Evolutionary conservation across 768 basidiomycete species (phyloP).

Genomic region (Fomitopsis serialis): DNA sequence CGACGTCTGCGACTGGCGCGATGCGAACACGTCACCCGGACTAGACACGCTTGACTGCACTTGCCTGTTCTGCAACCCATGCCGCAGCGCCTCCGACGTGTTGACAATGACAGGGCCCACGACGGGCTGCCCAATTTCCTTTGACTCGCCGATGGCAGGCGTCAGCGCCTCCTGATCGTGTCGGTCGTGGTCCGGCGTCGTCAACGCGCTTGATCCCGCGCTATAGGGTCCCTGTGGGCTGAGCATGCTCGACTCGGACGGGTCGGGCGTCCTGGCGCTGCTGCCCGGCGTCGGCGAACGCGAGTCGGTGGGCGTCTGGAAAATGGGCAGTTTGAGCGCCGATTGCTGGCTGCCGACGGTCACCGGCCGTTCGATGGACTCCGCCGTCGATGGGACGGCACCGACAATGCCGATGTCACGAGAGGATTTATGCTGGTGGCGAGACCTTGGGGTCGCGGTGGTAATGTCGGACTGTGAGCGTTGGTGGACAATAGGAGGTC

Average conservation of each 20-base stretch:
- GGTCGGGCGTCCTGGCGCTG: slow-evolving; percentile 7
- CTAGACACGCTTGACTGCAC: not conserved
- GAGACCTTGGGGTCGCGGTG: slow-evolving; percentile 16
- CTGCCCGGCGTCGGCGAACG: slow-evolving; percentile 24
- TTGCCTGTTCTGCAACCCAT: not conserved
- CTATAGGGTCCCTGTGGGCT: not conserved
- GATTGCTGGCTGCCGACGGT: not conserved
- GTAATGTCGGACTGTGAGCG: slow-evolving; percentile 47
- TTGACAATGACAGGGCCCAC: slow-evolving; percentile 56
- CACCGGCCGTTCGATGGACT: slow-evolving; percentile 4
- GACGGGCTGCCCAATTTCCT: slow-evolving; percentile 54
- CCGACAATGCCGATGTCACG: slow-evolving; percentile 51
- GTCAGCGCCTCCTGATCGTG: slow-evolving; percentile 34
- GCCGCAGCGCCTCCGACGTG: slow-evolving; percentile 10
- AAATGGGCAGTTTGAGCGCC: slow-evolving; percentile 26
- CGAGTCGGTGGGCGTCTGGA: slow-evolving; percentile 29
- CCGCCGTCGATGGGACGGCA: slow-evolving; percentile 26
- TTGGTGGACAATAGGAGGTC: slow-evolving; percentile 24
- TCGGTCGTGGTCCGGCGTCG: slow-evolving; percentile 13
- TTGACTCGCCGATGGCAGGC: slow-evolving; percentile 57
- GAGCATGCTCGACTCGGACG: slow-evolving; percentile 12
- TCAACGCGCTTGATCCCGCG: not conserved
- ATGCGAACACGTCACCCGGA: not conserved
- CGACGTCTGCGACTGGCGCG: not conserved
- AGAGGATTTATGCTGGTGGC: slow-evolving; percentile 36